Conservation (phyloP, 768 basidiomycete genomes). For the Leccinellum luteum region DNA sequence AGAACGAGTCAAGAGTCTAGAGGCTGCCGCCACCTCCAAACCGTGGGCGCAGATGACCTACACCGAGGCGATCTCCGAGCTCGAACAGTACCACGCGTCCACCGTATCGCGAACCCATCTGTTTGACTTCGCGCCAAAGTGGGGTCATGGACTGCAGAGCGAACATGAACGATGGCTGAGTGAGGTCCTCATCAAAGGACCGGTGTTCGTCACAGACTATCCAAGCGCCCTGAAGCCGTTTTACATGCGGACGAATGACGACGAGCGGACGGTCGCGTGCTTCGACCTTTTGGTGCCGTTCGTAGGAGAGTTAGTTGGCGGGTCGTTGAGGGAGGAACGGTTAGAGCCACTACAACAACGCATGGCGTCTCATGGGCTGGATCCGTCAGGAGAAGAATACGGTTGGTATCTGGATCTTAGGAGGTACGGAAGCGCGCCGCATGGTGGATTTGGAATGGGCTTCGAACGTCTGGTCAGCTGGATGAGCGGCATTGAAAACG, state of each 20-base stretch:
- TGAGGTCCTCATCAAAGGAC: conserved; percentile 60
- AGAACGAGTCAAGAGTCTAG: conserved; percentile 33
- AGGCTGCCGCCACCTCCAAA: conserved; percentile 33
- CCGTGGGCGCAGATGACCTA: conserved; percentile 80
- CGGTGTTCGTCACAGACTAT: conserved; percentile 92
- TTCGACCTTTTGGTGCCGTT: conserved; percentile 91
- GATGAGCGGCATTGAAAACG: conserved; percentile 83
- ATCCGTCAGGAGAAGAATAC: conserved; percentile 39
- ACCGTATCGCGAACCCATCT: conserved; percentile 18
- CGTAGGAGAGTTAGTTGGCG: conserved; percentile 89
- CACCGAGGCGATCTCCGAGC: conserved; percentile 63
- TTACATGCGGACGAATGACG: conserved; percentile 83
- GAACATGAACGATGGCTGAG: conserved; percentile 95
- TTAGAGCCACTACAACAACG: conserved; percentile 45
- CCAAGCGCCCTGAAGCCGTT: conserved; percentile 85
- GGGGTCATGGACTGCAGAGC: conserved; percentile 74
- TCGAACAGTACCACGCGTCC: conserved; percentile 39
- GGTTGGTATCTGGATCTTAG: conserved; percentile 84
- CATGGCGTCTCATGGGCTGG: conserved; percentile 49
- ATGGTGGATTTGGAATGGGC: conserved; percentile 95
- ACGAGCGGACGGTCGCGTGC: conserved; percentile 74
- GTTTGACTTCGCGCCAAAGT: conserved; percentile 59
- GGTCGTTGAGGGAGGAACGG: conserved; percentile 85
- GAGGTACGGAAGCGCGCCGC: conserved; percentile 81
- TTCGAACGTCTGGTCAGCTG: conserved; percentile 89